These are phyloP conservation scores for Chenopodium album DNA, from an alignment of 148 eudicot genomes.

Conservation along the genomic window DNA sequence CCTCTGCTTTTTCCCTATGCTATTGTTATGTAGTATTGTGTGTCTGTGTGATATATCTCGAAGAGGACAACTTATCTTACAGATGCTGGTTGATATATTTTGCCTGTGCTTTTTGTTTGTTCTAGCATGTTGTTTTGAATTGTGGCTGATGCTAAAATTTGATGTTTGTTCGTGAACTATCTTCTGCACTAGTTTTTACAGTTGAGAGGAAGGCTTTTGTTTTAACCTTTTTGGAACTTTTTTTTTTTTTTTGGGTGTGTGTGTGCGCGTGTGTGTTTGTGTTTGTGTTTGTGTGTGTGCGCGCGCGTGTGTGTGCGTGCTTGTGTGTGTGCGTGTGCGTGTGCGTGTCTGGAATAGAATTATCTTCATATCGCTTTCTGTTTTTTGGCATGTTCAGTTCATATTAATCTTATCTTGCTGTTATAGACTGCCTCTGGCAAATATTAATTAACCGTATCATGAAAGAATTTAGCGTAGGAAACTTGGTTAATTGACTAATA, in stretches of 20 bases:
- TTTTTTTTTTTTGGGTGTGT: no score
- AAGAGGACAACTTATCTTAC: not conserved
- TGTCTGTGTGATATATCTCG: not conserved
- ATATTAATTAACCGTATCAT: no score
- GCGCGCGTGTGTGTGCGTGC: no score
- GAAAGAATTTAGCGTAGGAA: no score
- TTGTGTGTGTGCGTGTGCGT: no score
- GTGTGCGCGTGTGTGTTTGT: no score
- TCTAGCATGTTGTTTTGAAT: not conserved
- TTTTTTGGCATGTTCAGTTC: no score
- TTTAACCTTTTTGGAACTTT: not conserved
- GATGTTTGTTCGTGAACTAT: not conserved
- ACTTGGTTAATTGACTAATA: no score
- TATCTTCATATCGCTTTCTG: no score
- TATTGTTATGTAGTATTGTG: not conserved
- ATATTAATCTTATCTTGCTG: no score
- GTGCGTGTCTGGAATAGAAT: not conserved
- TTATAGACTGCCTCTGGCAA: no score
- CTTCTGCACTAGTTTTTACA: not conserved
- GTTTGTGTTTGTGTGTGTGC: no score
- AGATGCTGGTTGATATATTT: not conserved
- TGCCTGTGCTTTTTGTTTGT: not conserved
- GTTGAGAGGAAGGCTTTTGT: not conserved
- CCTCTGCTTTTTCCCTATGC: not conserved
- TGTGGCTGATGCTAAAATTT: not conserved